These are phyloP conservation scores for Copromyces sp. DNA, from an alignment of 495 filamentous ascomycete species.

Conservation along the genomic window DNA sequence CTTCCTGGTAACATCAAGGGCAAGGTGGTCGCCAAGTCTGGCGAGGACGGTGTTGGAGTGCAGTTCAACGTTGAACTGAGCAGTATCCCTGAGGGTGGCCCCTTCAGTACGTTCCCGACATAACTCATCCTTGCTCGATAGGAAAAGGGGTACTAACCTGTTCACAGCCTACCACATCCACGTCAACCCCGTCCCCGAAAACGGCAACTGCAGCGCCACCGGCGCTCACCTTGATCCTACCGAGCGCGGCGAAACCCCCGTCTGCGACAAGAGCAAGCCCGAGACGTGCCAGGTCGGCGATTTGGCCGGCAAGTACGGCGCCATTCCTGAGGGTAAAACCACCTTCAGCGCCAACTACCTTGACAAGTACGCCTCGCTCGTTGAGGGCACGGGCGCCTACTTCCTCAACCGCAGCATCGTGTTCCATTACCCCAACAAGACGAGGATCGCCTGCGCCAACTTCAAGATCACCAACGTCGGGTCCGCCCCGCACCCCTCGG, in stretches of 20 bases:
- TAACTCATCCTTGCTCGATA: neutral
- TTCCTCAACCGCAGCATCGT: slow-evolving; percentile 74
- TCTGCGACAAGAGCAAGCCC: slow-evolving; percentile 53
- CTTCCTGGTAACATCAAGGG: slow-evolving; percentile 58
- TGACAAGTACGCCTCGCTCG: slow-evolving; percentile 59
- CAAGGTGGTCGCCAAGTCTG: slow-evolving; percentile 43
- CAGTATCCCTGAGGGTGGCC: slow-evolving; percentile 59
- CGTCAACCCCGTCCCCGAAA: slow-evolving; percentile 54
- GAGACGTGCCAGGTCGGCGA: slow-evolving; percentile 77
- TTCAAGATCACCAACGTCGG: slow-evolving; percentile 32
- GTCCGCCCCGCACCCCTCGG: neutral
- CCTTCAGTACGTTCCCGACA: slow-evolving; percentile 52
- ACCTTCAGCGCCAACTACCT: slow-evolving; percentile 41
- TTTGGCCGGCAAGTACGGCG: slow-evolving; percentile 71
- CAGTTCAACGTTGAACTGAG: slow-evolving; percentile 48
- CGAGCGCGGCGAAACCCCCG: slow-evolving; percentile 49
- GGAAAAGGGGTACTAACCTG: neutral
- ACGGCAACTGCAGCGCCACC: slow-evolving; percentile 72
- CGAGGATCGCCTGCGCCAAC: slow-evolving; percentile 62
- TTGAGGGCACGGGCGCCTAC: slow-evolving; percentile 48
- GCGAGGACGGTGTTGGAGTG: slow-evolving; percentile 51
- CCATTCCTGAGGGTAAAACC: slow-evolving; percentile 36
- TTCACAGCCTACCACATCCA: slow-evolving; percentile 73
- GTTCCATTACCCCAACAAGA: slow-evolving; percentile 62
- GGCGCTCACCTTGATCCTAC: slow-evolving; percentile 48